Conservation (phyloP, 2,329 filamentous ascomycete species). For the Fusarium tupiense region DNA sequence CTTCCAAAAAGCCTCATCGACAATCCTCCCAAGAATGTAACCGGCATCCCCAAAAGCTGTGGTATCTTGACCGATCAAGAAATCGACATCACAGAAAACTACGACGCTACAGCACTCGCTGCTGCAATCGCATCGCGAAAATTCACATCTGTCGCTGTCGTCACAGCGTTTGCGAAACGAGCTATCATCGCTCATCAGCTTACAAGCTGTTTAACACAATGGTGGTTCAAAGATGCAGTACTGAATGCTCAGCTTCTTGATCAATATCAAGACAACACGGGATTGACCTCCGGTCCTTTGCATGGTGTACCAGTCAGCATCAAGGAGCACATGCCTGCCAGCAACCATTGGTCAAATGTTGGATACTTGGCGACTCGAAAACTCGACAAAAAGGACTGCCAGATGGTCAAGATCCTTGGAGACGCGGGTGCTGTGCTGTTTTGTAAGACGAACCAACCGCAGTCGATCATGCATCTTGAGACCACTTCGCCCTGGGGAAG, state of each 20-base stretch:
- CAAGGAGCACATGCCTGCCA: constrained; percentile 66
- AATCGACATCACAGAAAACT: constrained; percentile 58
- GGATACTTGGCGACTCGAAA: constrained; percentile 62
- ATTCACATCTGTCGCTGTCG: constrained; percentile 52
- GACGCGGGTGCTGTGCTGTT: constrained; percentile 61
- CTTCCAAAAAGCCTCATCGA: constrained; percentile 2
- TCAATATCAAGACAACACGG: constrained; percentile 49
- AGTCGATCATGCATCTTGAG: constrained; percentile 64
- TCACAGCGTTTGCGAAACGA: constrained; percentile 62
- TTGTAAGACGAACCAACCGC: constrained; percentile 69
- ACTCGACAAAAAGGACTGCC: constrained; percentile 60
- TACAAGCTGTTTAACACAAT: constrained; percentile 61
- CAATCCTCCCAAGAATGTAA: constrained; percentile 27
- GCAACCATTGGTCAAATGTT: constrained; percentile 57
- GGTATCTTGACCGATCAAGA: constrained; percentile 58
- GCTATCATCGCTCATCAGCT: constrained; percentile 66
- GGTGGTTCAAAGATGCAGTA: constrained; percentile 60
- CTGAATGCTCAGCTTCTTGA: constrained; percentile 54
- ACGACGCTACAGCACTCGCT: constrained; percentile 55
- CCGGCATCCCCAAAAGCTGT: constrained; percentile 37
- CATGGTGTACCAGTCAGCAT: constrained; percentile 42
- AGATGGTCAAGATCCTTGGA: constrained; percentile 65
- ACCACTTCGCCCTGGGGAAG: constrained; percentile 67
- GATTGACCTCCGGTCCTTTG: constrained; percentile 37
- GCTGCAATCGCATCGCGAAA: constrained; percentile 49